Evolutionary conservation across 805 yeast species (phyloP), one percentile per base, ranked within the genome.

Genomic region (Candida sithepensis): DNA sequence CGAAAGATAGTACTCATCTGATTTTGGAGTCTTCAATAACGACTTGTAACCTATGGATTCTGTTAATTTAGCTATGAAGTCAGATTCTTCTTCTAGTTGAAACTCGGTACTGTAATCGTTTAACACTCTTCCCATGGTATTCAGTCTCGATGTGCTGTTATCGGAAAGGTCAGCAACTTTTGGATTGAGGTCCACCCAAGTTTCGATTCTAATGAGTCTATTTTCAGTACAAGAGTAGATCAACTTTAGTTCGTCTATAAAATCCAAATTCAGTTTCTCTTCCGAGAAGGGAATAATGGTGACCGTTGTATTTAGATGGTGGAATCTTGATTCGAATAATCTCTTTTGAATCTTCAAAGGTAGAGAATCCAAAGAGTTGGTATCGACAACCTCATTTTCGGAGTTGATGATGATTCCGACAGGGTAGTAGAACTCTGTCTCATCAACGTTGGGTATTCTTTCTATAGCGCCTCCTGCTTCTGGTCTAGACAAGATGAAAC

Each of bases 121-220:
- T 21, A 59, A 36, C 21, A 66, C 64, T 40, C 65, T 63, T 1
- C 66, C 53, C 73, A 73, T 71, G 7, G 72, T 59, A 42, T 66
- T 65, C 2, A 71, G 40, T 20, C 34, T 26, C 12, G 39, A 38
- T 26, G 61, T 53, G 3, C 66, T 53, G 18, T 61, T 43, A 9
- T 34, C 22, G 21, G 53, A 37, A n/a, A 38, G 20, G 22, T 50
- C n/a, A 4, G 58, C 30, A 14, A 46, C n/a, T 4, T 20, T 22
- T 34, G 48, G 43, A 9, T 65, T 63, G 13, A 71, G 55, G 2
- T 77, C 78, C 2, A 65, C 63, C 78, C 77, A 74, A 0, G 74
- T 58, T 49, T 69, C 61, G 51, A 73, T 65, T 51, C 78, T 55
- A 8, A 56, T 45, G 24, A 69, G 49, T 47, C 78, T 54, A 21